Evolutionary conservation across 805 yeast genomes (phyloP).

Genomic region (Kodamaea hsintzibuensis): DNA sequence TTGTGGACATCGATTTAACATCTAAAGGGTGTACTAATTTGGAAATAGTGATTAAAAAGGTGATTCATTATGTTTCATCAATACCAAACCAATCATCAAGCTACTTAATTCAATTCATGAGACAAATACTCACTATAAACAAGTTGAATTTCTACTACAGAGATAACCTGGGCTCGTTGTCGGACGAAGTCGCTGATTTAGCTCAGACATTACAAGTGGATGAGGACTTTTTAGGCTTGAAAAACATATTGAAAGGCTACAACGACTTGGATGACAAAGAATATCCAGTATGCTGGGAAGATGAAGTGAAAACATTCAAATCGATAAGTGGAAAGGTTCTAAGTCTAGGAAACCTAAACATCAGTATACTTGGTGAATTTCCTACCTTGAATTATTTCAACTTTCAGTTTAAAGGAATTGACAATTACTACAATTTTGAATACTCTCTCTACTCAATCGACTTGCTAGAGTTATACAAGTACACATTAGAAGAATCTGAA

Average conservation of each 20-base stretch:
- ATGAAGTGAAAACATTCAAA: neutral
- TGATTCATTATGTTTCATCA: constrained; percentile 32
- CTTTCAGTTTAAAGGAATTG: neutral
- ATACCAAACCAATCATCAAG: constrained; percentile 2
- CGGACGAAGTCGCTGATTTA: constrained; percentile 49
- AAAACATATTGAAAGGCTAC: constrained; percentile 47
- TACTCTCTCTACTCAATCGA: neutral
- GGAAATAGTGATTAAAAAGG: constrained; percentile 27
- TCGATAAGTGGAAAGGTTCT: constrained; percentile 9
- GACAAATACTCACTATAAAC: constrained; percentile 50
- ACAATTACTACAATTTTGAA: neutral
- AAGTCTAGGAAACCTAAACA: constrained; percentile 16
- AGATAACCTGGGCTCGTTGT: constrained; percentile 39
- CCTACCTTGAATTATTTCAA: neutral
- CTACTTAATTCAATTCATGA: constrained; percentile 42
- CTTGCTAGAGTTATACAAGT: neutral
- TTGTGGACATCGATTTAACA: constrained; percentile 53
- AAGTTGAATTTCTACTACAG: constrained; percentile 43
- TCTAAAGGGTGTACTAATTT: constrained; percentile 44
- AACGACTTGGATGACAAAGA: constrained; percentile 28
- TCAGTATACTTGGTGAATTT: constrained; percentile 24
- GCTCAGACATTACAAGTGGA: constrained; percentile 42
- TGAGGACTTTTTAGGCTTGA: constrained; percentile 24
- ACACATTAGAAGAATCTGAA: neutral
- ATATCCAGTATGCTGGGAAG: constrained; percentile 2